Evolutionary conservation across 768 basidiomycete species (phyloP), one percentile per base, ranked within the genome.

Genomic region (Lanmaoa rubissima): DNA sequence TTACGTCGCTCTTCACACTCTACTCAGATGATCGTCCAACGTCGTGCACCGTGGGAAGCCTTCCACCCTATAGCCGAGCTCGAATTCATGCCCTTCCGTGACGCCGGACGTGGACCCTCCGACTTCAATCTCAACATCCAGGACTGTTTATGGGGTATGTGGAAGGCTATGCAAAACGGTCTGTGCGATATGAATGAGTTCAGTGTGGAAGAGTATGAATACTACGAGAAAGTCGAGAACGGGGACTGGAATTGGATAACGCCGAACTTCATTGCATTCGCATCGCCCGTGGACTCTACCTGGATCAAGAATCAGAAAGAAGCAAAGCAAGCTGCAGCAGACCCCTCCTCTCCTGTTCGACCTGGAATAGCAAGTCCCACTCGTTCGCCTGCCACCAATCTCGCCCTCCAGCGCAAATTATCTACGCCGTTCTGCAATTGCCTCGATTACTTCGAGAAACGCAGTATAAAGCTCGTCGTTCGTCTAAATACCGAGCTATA

Each of bases 161-260:
- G 88, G 85, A 92, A 92, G 69, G 88, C 88, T 1, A 90, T 91
- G 81, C 89, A 96, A 74, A 90, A 95, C 59, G 87, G 89, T 13
- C 79, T 99, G 1, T 93, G 91, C 73, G 96, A 98, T 65, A 88
- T 96, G 81, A 91, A 93, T 69, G 90, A 92, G 62, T 98, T 98
- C 73, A 90, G 86, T 66, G 84, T 94, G 44, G 88, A 90, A 58
- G 94, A 95, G 60, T 98, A 98, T 69, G 92, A 94, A 71, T 88
- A 78, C 69, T 96, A 94, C 70, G 95, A 98, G 70, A 94, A 94
- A 73, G 94, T 95, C 42, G 92, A 94, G 73, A 93, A 94, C 66
- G 90, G 92, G 14, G 94, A 95, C 71, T 94, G 93, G 90, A 96
- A 96, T 67, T 95, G 92, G 92, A 80, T 94, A 73, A 92, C 92